These are phyloP conservation scores for Ustulina deusta DNA, from an alignment of 2,329 filamentous ascomycete genomes.

Conservation along the genomic window DNA sequence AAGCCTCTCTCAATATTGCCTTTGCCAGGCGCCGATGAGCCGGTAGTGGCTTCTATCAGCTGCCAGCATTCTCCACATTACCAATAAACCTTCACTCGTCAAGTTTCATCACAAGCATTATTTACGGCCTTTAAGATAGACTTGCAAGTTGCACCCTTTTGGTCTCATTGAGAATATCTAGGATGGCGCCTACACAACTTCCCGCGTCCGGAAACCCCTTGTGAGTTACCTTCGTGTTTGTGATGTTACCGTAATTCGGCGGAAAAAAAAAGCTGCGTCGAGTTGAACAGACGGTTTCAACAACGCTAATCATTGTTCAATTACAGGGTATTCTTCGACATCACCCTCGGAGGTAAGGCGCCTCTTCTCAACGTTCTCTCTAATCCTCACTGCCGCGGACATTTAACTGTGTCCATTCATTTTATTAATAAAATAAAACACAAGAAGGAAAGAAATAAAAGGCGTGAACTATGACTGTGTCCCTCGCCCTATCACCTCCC, in stretches of 20 bases:
- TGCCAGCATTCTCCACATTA: conserved; percentile 9
- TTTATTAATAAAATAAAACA: background rate
- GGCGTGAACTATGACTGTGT: background rate
- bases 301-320: background rate
- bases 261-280: background rate
- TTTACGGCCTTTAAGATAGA: no score
- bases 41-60: background rate
- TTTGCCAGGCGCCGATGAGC: background rate
- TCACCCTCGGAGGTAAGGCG: conserved; percentile 78
- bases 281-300: background rate
- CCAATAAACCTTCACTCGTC: background rate
- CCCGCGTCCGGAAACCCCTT: conserved; percentile 59
- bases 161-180: background rate
- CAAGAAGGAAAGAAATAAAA: background rate
- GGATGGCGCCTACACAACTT: conserved; percentile 55
- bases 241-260: background rate
- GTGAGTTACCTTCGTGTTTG: conserved; percentile 50
- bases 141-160: background rate
- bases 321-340: conserved; percentile 77
- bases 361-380: background rate
- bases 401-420: background rate
- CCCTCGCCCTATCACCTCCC: background rate
- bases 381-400: background rate
- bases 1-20: background rate
- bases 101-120: background rate